Conservation (phyloP, 805 yeast species). For the Pichia kluyveri region DNA sequence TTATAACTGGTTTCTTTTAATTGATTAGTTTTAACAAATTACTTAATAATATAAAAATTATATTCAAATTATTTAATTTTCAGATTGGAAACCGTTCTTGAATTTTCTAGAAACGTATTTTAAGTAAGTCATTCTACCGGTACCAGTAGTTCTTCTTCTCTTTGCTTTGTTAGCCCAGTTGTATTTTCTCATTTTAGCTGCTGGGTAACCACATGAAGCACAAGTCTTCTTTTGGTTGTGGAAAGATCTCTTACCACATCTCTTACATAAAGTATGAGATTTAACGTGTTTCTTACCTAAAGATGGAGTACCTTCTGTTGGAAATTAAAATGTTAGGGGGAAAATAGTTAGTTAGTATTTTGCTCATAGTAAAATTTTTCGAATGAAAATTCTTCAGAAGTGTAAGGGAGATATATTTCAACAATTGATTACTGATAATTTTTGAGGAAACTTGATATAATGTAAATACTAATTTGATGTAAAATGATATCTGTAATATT, state of each 20-base stretch:
- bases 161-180: slow-evolving; percentile 99
- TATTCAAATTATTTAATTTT: slow-evolving; percentile 9
- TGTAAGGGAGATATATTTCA: neutral
- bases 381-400: too few species aligned
- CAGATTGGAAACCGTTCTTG: slow-evolving; percentile 97
- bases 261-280: slow-evolving; percentile 97
- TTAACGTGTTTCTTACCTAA: slow-evolving; percentile 99
- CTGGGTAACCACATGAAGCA: slow-evolving; percentile 98
- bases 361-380: neutral
- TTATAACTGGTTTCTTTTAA: neutral
- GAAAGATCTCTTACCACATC: slow-evolving; percentile 99
- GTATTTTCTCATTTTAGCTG: slow-evolving; percentile 97
- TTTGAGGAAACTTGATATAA: too few species aligned
- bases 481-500: too few species aligned
- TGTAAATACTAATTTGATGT: too few species aligned
- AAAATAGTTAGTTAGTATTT: slow-evolving; percentile 3
- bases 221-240: slow-evolving; percentile 99
- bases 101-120: slow-evolving; percentile 96
- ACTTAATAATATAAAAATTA: slow-evolving; percentile 2
- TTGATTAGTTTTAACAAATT: neutral
- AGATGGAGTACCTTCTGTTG: slow-evolving; percentile 97
- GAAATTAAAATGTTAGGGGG: neutral
- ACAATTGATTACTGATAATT: too few species aligned
- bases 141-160: slow-evolving; percentile 99
- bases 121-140: slow-evolving; percentile 98